Evolutionary conservation across 2,329 filamentous ascomycete genomes (phyloP), one percentile per base, ranked within the genome.

Genomic region (Mariannaea sp.): DNA sequence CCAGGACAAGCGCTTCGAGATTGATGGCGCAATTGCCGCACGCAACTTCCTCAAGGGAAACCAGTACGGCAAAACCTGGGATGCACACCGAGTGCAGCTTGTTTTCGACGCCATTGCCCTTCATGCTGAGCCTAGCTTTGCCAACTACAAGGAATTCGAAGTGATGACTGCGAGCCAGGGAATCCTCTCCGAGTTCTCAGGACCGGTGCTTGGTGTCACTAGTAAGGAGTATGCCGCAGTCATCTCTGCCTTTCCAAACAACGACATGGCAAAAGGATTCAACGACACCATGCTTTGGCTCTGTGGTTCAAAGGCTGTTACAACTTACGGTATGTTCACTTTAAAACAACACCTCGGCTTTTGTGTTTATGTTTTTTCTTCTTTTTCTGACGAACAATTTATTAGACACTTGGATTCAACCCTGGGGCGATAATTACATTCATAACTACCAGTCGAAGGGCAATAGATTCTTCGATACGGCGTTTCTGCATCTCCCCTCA

Each of bases 61-160:
- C 16, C 27, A 32, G 4, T 1, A 59, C n/a, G 51, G 51, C 4
- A 56, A 17, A 9, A 3, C 22, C 1, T 59, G 55, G 57, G 13
- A 53, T n/a, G 14, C 43, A 2, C 14, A 13, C 10, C 29, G 33
- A 13, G 26, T 45, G 0, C 45, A 59, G 9, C 27, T 58, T 1
- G 48, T 47, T 1, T 58, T 48, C 48, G 52, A 59, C 24, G 33
- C 48, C 5, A 56, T 58, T 13, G 56, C 53, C 0, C 53, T 59
- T 33, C 57, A 56, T 19, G 47, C 55, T 3, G 17, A 56, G 22
- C 39, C 36, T 7, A 22, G 13, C 5, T 35, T 58, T 5, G 44
- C 29, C 4, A 29, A 50, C 19, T 58, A 38, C 24, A 59, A 58
- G 7, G 56, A 59, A 33, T 8, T 47, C 1, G 48, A 59, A 19